Evolutionary conservation across 2,329 filamentous ascomycete genomes (phyloP).

Genomic region (Ophiocordyceps camponoti-saundersi): DNA sequence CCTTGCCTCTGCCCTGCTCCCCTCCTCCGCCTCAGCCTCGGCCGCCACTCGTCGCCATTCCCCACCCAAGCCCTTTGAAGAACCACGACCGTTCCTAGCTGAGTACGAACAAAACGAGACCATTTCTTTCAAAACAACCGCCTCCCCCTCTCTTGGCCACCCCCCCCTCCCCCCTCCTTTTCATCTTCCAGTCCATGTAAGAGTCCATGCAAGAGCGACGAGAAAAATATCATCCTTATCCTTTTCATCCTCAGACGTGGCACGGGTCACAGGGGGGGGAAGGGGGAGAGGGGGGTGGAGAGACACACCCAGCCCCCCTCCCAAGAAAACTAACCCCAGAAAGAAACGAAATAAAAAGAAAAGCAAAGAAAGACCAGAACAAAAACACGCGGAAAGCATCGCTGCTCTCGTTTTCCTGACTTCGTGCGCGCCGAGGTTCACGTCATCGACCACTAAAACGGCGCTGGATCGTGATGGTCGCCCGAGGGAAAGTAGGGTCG

Average conservation of each 20-base stretch:
- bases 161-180: no score
- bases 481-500: background rate
- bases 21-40: no score
- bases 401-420: no score
- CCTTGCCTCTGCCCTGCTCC: no score
- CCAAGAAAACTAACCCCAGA: no score
- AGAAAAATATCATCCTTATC: background rate
- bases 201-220: background rate
- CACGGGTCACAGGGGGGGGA: no score
- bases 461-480: background rate
- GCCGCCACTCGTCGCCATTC: no score
- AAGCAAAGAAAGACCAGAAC: no score
- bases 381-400: no score
- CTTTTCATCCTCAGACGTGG: background rate
- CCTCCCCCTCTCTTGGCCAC: background rate
- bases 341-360: no score
- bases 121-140: background rate
- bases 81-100: no score
- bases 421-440: background rate
- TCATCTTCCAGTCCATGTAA: background rate
- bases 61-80: no score
- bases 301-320: background rate
- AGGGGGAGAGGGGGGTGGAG: background rate
- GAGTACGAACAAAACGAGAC: background rate
- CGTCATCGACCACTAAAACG: background rate